Conservation (phyloP, 2,329 filamentous ascomycete species). For the Penicillium fuscoglaucum region DNA sequence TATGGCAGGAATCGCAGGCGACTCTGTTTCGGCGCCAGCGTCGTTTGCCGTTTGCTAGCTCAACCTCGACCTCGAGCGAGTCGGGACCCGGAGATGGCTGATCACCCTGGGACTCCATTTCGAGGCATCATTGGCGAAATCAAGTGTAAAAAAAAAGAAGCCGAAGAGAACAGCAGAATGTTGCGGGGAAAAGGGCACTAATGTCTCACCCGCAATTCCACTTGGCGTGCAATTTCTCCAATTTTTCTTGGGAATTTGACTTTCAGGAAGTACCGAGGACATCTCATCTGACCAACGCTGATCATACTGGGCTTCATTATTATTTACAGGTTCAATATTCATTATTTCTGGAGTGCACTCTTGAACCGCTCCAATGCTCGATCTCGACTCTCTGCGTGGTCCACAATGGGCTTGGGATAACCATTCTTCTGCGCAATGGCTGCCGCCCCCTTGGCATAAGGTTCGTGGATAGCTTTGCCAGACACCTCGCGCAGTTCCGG, state of each 20-base stretch:
- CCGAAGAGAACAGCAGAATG: neutral
- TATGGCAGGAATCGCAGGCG: conserved; percentile 94
- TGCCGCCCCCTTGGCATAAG: conserved; percentile 66
- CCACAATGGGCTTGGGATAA: conserved; percentile 74
- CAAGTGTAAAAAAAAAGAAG: neutral
- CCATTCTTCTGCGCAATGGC: conserved; percentile 62
- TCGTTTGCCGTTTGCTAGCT: conserved; percentile 32
- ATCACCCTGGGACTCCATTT: conserved; percentile 39
- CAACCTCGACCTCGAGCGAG: conserved; percentile 13
- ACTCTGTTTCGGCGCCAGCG: conserved; percentile 41
- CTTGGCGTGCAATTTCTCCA: conserved; percentile 5
- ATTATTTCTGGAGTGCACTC: conserved; percentile 40
- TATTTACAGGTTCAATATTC: neutral
- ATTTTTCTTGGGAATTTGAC: neutral
- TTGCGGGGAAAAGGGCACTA: conserved; percentile 13
- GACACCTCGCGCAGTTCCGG: conserved; percentile 67
- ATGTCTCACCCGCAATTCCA: conserved; percentile 10
- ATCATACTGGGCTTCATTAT: neutral
- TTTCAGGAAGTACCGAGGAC: neutral
- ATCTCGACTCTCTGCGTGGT: conserved; percentile 69
- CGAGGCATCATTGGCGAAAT: conserved; percentile 28
- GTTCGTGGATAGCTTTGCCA: conserved; percentile 75
- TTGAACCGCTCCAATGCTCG: conserved; percentile 71
- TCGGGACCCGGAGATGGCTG: conserved; percentile 21
- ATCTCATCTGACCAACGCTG: neutral